phyloP scores from a whole-genome alignment of 148 eudicot genomes.

The Vaccinium macrocarpon region DNA sequence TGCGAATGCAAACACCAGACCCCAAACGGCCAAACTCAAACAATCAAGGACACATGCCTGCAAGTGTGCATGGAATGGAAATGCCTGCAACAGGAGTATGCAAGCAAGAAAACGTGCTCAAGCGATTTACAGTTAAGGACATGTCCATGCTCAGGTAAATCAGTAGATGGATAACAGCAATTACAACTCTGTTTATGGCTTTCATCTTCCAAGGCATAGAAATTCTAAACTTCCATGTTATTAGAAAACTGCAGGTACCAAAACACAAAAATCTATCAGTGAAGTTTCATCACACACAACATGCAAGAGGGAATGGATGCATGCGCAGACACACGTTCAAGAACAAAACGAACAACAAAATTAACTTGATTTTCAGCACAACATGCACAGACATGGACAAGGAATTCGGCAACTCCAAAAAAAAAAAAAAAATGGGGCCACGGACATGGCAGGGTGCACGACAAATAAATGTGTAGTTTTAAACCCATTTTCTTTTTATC shows the following conservation, averaged over 20 bases:
- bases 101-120: not conserved
- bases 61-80: not conserved
- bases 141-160: not conserved
- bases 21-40: not conserved
- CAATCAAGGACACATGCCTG: not conserved
- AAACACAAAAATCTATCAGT: not conserved
- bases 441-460: not conserved
- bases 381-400: not conserved
- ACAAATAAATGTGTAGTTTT: not conserved
- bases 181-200: not conserved
- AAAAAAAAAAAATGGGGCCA: not conserved
- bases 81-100: not conserved
- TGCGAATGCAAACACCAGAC: not conserved
- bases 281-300: not conserved
- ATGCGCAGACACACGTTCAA: not conserved
- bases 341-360: not conserved
- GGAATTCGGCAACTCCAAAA: not conserved
- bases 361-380: not conserved
- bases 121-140: not conserved
- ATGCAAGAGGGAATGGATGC: not conserved
- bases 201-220: not conserved
- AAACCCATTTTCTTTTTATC: not conserved
- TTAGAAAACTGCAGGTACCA: constrained; percentile 5
- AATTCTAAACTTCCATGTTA: not conserved
- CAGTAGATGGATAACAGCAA: not conserved